phyloP scores from a whole-genome alignment of 1,284 basidiomycete species.

The Lentinus polychrous region DNA sequence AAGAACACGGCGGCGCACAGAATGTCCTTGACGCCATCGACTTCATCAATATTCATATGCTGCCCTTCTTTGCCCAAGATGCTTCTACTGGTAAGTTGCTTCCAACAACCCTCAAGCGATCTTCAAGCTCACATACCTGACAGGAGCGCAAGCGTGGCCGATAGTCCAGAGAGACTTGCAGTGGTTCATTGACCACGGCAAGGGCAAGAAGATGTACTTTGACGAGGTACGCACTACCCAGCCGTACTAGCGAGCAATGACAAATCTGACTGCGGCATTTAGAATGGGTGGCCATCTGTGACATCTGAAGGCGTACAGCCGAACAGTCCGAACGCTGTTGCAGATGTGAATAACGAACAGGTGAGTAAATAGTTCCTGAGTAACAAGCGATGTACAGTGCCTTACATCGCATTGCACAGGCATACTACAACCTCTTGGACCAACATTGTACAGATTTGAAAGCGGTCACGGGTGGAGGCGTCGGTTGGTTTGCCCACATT shows the following conservation, averaged over 20 bases:
- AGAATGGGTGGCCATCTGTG: constrained; percentile 72
- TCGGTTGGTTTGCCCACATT: constrained; percentile 79
- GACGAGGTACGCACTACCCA: constrained; percentile 42
- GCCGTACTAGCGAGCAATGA: not conserved
- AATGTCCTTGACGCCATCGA: constrained; percentile 62
- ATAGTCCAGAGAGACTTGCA: constrained; percentile 49
- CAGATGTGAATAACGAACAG: constrained; percentile 51
- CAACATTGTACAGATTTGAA: constrained; percentile 56
- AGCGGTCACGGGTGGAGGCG: constrained; percentile 45
- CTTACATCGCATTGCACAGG: constrained; percentile 25
- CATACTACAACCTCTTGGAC: constrained; percentile 60
- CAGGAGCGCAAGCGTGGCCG: constrained; percentile 54
- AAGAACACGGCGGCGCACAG: constrained; percentile 44
- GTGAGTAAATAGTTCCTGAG: constrained; percentile 25
- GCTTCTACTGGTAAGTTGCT: constrained; percentile 47
- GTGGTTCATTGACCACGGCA: constrained; percentile 54
- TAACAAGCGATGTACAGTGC: not conserved
- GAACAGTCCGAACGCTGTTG: constrained; percentile 44
- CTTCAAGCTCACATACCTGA: not conserved
- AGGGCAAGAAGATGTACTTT: constrained; percentile 68
- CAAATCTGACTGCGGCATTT: not conserved
- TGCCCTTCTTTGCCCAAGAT: constrained; percentile 62
- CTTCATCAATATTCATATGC: constrained; percentile 62
- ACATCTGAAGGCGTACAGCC: constrained; percentile 53
- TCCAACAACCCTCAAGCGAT: not conserved